Percentiles rank a stretch among this genome's conserved stretches.
These are phyloP conservation scores for Talaromyces proteolyticus DNA, from an alignment of 495 filamentous ascomycete species.

Conservation along the genomic window DNA sequence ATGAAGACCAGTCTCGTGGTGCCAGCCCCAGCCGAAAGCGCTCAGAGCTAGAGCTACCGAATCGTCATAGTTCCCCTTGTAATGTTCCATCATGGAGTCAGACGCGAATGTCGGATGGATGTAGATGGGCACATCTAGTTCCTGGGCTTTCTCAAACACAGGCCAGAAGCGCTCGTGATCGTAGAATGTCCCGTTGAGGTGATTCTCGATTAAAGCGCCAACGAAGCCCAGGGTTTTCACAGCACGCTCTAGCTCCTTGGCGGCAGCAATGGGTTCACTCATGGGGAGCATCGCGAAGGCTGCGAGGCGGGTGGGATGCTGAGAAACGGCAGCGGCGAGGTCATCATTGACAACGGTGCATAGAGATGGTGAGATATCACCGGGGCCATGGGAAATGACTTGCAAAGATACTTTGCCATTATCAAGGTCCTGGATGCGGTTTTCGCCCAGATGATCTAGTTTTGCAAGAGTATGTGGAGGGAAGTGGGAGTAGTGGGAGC, in stretches of 20 bases:
- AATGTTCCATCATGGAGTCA: slow-evolving; percentile 21
- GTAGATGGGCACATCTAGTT: slow-evolving; percentile 52
- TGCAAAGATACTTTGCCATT: slow-evolving; percentile 45
- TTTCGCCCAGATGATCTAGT: slow-evolving; percentile 28
- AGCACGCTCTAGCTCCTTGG: slow-evolving; percentile 40
- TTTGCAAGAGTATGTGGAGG: slow-evolving; percentile 20
- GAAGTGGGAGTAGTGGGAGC: slow-evolving; percentile 11
- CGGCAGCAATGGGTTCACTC: slow-evolving; percentile 34
- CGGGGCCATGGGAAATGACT: slow-evolving; percentile 48
- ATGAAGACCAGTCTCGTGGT: slow-evolving; percentile 39
- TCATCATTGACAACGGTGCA: slow-evolving; percentile 47
- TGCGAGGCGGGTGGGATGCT: slow-evolving; percentile 39
- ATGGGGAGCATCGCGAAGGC: slow-evolving; percentile 52
- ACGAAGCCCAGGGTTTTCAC: slow-evolving; percentile 43
- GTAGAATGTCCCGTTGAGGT: slow-evolving; percentile 41
- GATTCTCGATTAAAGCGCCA: slow-evolving; percentile 52
- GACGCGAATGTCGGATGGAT: slow-evolving; percentile 47
- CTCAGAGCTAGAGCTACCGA: slow-evolving; percentile 26
- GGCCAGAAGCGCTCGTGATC: slow-evolving; percentile 36
- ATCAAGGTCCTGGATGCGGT: slow-evolving; percentile 48
- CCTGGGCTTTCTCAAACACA: slow-evolving; percentile 42
- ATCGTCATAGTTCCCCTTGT: slow-evolving; percentile 26
- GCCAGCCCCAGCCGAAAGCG: slow-evolving; percentile 37
- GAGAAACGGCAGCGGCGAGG: slow-evolving; percentile 39
- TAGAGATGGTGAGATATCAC: slow-evolving; percentile 17